Base-by-base conservation (phyloP, 371 early-diverging fungal species). In the Mucor piriformis region DNA sequence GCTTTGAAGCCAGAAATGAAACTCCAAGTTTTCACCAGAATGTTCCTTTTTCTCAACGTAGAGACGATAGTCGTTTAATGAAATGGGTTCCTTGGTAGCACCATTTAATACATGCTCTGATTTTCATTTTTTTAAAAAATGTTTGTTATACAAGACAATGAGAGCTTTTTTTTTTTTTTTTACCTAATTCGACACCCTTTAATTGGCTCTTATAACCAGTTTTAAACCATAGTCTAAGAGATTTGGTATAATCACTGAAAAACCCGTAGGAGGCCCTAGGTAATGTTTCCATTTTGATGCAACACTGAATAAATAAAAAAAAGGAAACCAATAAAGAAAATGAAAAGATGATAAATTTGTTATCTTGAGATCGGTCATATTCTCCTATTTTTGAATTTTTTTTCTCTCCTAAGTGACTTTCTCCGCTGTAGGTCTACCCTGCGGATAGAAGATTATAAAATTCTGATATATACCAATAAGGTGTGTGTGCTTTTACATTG, bases 11-110 rank as follows among this genome's bases (percentile, higher is more conserved):
- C 68, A 67, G 16, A 44, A 58, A 23, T 63, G 54, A 40, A 67
- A 67, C 7, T 67, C 68, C 8, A 67, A 46, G 23, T 67, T 67
- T 42, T 67, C 60, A n/a, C 48, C 54, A 15, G 63, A 42, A 27
- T 67, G 63, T 25, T 67, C 68, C 24, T 63, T 67, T 16, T 54
- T 51, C 50, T 46, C 32, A 6, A 67, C 42, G 21, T 37, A 67
- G 23, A 33, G n/a, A 8, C 55, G 43, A 35, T 63, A 67, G 43
- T 63, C 51, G 18, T 58, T 29, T 4, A 67, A 42, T 12, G 60
- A 62, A 23, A 67, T 59, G 8, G 63, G 68, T 8, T 52, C 47
- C n/a, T 59, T 50, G 3, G 63, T 67, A 21, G 44, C 59, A 15
- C 59, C 68, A 27, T 46, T 42, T 25, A 67, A 20, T 15, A 67